Evolutionary conservation across 352 stramenopile genomes (phyloP).

Genomic region (Pythium sp.): DNA sequence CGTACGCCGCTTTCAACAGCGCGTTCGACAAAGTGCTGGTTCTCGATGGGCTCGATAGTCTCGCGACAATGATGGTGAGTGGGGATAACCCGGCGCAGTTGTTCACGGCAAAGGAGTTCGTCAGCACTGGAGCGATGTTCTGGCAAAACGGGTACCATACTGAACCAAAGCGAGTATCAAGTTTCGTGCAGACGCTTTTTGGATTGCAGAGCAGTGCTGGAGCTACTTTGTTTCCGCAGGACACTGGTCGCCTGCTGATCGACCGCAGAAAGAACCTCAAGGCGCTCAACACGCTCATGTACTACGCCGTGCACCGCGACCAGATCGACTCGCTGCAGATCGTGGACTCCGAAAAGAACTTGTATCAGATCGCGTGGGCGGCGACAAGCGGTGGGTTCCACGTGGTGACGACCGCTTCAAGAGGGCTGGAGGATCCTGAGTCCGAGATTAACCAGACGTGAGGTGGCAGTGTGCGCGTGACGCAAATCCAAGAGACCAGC

Average conservation of each 20-base stretch:
- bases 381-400: constrained; percentile 48
- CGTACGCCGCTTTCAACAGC: constrained; percentile 61
- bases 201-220: constrained; percentile 21
- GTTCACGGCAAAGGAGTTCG: constrained; percentile 48
- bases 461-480: neutral
- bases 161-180: constrained; percentile 33
- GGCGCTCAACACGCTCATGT: constrained; percentile 57
- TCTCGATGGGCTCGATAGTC: constrained; percentile 52
- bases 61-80: constrained; percentile 24
- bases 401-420: constrained; percentile 25
- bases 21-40: constrained; percentile 66
- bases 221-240: constrained; percentile 66
- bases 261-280: constrained; percentile 33
- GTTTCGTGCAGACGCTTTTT: constrained; percentile 55
- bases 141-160: constrained; percentile 65
- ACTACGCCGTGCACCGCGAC: constrained; percentile 36
- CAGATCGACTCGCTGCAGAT: constrained; percentile 43
- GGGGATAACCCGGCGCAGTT: constrained; percentile 42
- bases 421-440: neutral
- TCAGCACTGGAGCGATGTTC: constrained; percentile 47
- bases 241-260: constrained; percentile 70
- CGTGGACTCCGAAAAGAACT: constrained; percentile 59
- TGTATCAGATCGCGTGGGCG: constrained; percentile 67
- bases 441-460: neutral
- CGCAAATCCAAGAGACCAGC: neutral